Conservation (phyloP, 139 green algal species). For the Closterium sp. region DNA sequence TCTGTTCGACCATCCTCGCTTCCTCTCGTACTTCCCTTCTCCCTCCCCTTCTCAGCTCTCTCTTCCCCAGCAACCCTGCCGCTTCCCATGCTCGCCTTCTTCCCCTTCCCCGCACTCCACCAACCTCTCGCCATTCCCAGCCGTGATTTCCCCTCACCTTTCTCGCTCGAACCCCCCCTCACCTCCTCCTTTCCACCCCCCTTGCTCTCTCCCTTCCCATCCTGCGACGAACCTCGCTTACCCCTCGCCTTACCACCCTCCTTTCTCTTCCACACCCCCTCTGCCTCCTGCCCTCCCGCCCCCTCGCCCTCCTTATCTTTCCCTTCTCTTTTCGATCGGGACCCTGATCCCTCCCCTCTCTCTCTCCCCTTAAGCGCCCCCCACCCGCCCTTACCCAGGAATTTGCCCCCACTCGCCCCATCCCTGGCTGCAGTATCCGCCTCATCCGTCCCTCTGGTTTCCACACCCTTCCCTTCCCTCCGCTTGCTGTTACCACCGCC, state of each 20-base stretch:
- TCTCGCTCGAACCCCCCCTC: background rate
- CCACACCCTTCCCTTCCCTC: background rate
- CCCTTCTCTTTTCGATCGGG: background rate
- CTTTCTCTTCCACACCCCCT: background rate
- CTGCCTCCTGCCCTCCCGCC: background rate
- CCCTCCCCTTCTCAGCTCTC: background rate
- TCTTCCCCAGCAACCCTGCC: background rate
- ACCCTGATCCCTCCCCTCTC: background rate
- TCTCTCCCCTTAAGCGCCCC: background rate
- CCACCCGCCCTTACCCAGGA: background rate
- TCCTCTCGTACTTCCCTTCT: background rate
- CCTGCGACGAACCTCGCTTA: background rate
- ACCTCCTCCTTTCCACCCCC: background rate
- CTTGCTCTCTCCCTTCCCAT: background rate
- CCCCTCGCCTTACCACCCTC: background rate
- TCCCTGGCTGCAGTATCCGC: background rate
- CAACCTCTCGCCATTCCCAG: background rate
- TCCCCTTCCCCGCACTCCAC: background rate
- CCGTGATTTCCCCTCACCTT: background rate
- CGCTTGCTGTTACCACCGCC: background rate
- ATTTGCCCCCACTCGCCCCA: background rate
- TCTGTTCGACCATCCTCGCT: background rate
- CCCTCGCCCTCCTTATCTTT: background rate
- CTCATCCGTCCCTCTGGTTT: background rate
- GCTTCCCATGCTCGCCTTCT: background rate